Evolutionary conservation across 106 monocot species (phyloP), one percentile per base, ranked within the genome.

Genomic region (Chionographis japonica): DNA sequence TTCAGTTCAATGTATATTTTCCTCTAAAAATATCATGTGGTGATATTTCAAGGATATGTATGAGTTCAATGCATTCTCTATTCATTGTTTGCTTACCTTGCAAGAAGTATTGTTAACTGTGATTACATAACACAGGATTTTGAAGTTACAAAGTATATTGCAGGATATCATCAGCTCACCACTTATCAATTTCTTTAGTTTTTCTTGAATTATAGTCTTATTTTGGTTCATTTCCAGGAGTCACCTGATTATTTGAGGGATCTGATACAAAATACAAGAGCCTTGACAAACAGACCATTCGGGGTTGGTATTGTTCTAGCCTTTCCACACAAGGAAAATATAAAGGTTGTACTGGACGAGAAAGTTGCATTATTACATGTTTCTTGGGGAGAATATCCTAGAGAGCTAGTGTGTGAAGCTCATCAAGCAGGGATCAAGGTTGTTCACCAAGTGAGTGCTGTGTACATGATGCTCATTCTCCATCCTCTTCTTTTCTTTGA

Each of bases 381-480:
- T 59, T 87, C 75, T 40, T 92, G 91, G 91, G 91, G 91, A 19
- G 88, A 92, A 9, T 92, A 80, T 50, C 77, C 88, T 3, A 65
- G 50, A 58, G 84, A 88, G 41, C 84, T 84, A 50, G 91, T 92
- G 19, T 63, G 60, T 58, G 77, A 88, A 68, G 91, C 88, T 74
- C 91, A 92, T 67, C 36, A 42, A 57, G 75, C 81, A 42, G 91
- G 91, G 14, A 82, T 92, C 43, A 92, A 80, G 75, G 82, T 92
- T 59, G 62, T 92, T 60, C 91, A 92, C 75, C 91, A 92, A 72
- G 87, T 91, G 62, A 86, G 90, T 78, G 5, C 40, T 62, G 49
- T 54, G 56, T 16, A 39, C 10, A 2, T 8, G 11, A 11, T 3
- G 50, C 14, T 49, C 7, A 6, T 52, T 54, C 5, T 63, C 56